A percentile compares a stretch with the other conserved stretches of the same genome.
phyloP scores from a whole-genome alignment of 495 filamentous ascomycete genomes.

The Lophium mytilinum region DNA sequence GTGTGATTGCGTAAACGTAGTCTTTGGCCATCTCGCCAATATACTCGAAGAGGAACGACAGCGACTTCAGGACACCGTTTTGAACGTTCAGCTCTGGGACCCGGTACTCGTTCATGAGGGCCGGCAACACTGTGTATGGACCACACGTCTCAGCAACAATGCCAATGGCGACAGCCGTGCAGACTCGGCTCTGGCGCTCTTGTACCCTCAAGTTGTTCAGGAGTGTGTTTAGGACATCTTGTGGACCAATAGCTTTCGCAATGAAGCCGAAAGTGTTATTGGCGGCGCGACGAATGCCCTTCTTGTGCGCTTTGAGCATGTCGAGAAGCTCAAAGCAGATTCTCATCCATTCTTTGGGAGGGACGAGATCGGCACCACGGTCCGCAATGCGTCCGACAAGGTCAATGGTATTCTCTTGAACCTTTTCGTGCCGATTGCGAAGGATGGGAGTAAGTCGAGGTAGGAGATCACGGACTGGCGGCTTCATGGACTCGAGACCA shows the following conservation, averaged over 20 bases:
- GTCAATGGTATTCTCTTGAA: slow-evolving; percentile 99
- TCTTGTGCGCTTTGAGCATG: slow-evolving; percentile 98
- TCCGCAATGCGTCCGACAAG: slow-evolving; percentile 97
- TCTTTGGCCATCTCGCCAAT: slow-evolving; percentile 99
- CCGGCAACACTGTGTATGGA: slow-evolving; percentile 97
- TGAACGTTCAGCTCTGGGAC: slow-evolving; percentile 96
- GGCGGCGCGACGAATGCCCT: slow-evolving; percentile 88
- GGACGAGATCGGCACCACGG: slow-evolving; percentile 89
- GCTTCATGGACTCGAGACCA: slow-evolving; percentile 97
- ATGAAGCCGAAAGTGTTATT: slow-evolving; percentile 99
- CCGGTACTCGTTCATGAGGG: slow-evolving; percentile 99
- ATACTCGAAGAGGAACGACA: slow-evolving; percentile 97
- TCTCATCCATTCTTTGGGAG: slow-evolving; percentile 98
- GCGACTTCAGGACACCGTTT: slow-evolving; percentile 94
- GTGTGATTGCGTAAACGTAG: slow-evolving; percentile 96
- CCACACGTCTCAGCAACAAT: slow-evolving; percentile 99
- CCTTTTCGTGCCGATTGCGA: slow-evolving; percentile 97
- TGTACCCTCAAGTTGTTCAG: slow-evolving; percentile 96
- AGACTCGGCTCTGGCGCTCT: slow-evolving; percentile 95
- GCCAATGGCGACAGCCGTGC: slow-evolving; percentile 96
- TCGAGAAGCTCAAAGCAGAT: slow-evolving; percentile 99
- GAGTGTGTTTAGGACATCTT: slow-evolving; percentile 91
- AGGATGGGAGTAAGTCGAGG: slow-evolving; percentile 94
- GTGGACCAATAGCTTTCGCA: slow-evolving; percentile 96
- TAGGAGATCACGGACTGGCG: slow-evolving; percentile 93